phyloP scores from a whole-genome alignment of 2,329 filamentous ascomycete species.

The Pestalotiopsis sp. region DNA sequence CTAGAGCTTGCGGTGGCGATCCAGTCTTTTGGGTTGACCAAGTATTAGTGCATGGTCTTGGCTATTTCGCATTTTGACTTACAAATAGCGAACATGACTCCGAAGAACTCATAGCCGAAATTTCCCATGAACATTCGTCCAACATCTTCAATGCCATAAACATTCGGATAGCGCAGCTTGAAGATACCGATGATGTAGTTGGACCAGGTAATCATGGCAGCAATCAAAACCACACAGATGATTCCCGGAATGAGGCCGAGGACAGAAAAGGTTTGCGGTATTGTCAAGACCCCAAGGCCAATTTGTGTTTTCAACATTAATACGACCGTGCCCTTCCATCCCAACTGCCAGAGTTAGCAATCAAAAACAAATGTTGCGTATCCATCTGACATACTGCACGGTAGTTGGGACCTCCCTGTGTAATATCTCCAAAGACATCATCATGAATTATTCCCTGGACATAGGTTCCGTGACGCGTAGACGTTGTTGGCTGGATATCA shows the following conservation, averaged over 20 bases:
- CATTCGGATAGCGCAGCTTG: not conserved
- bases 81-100: not conserved
- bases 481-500: not conserved
- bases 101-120: not conserved
- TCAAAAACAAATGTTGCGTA: not conserved
- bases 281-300: not conserved
- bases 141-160: not conserved
- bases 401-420: not conserved
- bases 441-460: not conserved
- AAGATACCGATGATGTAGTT: not conserved
- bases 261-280: not conserved
- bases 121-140: not conserved
- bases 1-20: not conserved
- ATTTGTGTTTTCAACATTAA: not conserved
- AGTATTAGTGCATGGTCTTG: not conserved
- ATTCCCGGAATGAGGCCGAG: not conserved
- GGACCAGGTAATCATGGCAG: not conserved
- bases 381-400: not conserved
- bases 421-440: not conserved
- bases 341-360: not conserved
- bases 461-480: not conserved
- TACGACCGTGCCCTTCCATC: not conserved
- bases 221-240: not conserved
- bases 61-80: not conserved
- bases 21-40: not conserved